Evolutionary conservation across 768 basidiomycete genomes (phyloP), one percentile per base, ranked within the genome.

Genomic region (Erythrobasidium yunnanense): DNA sequence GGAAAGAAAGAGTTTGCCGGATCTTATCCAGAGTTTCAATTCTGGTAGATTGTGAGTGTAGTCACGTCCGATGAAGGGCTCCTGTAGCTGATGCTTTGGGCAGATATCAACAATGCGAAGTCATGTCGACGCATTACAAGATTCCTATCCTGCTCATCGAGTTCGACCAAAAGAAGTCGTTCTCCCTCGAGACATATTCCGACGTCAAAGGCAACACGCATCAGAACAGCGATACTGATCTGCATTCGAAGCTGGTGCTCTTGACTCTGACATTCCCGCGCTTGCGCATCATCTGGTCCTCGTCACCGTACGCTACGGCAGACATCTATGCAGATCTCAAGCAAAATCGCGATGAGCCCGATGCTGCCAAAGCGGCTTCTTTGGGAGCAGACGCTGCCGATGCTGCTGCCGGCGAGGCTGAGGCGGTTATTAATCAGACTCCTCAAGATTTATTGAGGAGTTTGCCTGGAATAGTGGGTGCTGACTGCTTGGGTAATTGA

Each of bases 61-160:
- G 27, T 1, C 13, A 7, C 23, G 4, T 7, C 1, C 45, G 2
- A 15, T 7, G n/a, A 8, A 18, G 4, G 27, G 13, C n/a, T 2
- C 58, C 17, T 29, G 2, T 6, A 4, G 32, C 25, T 17, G n/a
- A 35, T 29, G 45, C 32, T 49, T 35, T 8, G 49, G 22, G 1
- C 70, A 97, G 93, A 67, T 95, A 93, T 74, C 88, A 90, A 0
- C 95, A 99, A 73, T 97, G 93, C 78, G 93, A 97, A 76, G 75
- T 89, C 22, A 96, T 99, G 93, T 90, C 88, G 0, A 86, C 85
- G 17, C 87, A 96, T 74, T 97, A 99, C 78, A 95, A 90, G 76
- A 84, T 87, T 20, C 92, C 93, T 0, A 81, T 99, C 56, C 79
- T 99, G 17, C 79, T 97, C 8, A 95, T 97, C 71, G 92, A 99